These are phyloP conservation scores for Rhynchosporium graminicola DNA, from an alignment of 2,329 filamentous ascomycete genomes.

Conservation along the genomic window DNA sequence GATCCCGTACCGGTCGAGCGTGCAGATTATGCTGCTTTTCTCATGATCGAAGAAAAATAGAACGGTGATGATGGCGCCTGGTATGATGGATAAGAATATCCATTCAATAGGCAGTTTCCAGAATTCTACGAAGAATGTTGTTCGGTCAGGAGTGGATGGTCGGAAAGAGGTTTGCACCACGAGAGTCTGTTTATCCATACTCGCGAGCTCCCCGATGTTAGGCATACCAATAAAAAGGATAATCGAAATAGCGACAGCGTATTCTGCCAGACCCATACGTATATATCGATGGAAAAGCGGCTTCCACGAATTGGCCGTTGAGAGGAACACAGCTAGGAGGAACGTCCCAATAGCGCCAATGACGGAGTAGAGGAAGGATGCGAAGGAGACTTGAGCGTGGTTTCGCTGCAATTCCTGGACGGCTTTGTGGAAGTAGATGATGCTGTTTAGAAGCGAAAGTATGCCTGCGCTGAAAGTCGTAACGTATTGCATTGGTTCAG, in stretches of 20 bases:
- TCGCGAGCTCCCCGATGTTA: constrained; percentile 58
- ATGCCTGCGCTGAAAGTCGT: constrained; percentile 68
- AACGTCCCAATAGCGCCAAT: constrained; percentile 66
- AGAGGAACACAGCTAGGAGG: constrained; percentile 60
- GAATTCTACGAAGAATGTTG: constrained; percentile 61
- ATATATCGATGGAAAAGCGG: constrained; percentile 63
- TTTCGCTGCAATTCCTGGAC: constrained; percentile 63
- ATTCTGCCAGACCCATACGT: constrained; percentile 61
- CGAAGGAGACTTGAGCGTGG: constrained; percentile 56
- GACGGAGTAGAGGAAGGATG: constrained; percentile 64
- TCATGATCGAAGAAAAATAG: constrained; percentile 74
- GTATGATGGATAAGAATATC: constrained; percentile 63
- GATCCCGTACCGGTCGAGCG: constrained; percentile 59
- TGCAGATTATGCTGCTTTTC: constrained; percentile 69
- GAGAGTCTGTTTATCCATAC: constrained; percentile 59
- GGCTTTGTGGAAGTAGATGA: constrained; percentile 70
- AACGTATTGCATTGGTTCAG: constrained; percentile 69
- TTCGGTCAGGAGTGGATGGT: constrained; percentile 56
- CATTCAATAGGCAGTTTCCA: constrained; percentile 61
- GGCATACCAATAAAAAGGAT: constrained; percentile 65
- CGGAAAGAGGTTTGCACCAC: constrained; percentile 56
- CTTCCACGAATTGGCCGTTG: constrained; percentile 61
- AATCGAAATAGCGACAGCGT: constrained; percentile 67
- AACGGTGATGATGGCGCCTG: constrained; percentile 63
- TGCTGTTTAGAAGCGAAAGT: constrained; percentile 65